These are phyloP conservation scores for Torulaspora globosa DNA, from an alignment of 1,139 yeast genomes.

Conservation along the genomic window DNA sequence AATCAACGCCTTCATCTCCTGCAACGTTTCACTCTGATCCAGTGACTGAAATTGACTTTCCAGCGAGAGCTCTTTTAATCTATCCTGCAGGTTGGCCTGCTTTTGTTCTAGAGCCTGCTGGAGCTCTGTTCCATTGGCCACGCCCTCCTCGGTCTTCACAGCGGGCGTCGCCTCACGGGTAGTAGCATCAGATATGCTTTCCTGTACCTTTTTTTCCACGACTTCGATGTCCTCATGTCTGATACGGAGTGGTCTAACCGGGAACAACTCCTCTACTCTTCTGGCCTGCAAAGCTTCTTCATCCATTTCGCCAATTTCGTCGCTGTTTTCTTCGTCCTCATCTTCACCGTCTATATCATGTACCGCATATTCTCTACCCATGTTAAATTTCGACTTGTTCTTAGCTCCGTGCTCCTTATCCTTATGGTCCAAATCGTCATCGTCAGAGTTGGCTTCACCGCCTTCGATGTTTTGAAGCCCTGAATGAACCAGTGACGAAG, in stretches of 20 bases:
- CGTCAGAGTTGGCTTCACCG: constrained; percentile 23
- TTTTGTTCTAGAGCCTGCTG: constrained; percentile 34
- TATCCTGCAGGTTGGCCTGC: constrained; percentile 30
- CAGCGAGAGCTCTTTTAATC: constrained; percentile 30
- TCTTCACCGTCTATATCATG: constrained; percentile 35
- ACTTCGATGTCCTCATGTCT: constrained; percentile 39
- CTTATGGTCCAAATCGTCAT: constrained; percentile 22
- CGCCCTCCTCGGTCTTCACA: constrained; percentile 11
- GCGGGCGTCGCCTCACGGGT: constrained; percentile 35
- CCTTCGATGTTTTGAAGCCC: constrained; percentile 35
- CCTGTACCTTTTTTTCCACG: constrained; percentile 24
- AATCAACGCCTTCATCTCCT: constrained; percentile 33
- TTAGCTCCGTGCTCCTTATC: constrained; percentile 29
- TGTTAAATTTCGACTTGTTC: constrained; percentile 45
- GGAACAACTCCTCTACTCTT: constrained; percentile 44
- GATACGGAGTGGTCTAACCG: constrained; percentile 48
- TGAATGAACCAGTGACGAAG: constrained; percentile 27
- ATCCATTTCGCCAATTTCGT: constrained; percentile 28
- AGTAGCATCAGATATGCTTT: constrained; percentile 29
- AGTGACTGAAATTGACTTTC: constrained; percentile 29
- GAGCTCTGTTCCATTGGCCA: constrained; percentile 27
- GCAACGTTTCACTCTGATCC: constrained; percentile 37
- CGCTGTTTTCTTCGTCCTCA: constrained; percentile 35
- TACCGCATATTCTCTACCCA: constrained; percentile 55
- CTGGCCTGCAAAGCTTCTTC: constrained; percentile 33